These are phyloP conservation scores for Auxenochlorella protothecoides DNA, from an alignment of 139 green algal species.

Conservation along the genomic window DNA sequence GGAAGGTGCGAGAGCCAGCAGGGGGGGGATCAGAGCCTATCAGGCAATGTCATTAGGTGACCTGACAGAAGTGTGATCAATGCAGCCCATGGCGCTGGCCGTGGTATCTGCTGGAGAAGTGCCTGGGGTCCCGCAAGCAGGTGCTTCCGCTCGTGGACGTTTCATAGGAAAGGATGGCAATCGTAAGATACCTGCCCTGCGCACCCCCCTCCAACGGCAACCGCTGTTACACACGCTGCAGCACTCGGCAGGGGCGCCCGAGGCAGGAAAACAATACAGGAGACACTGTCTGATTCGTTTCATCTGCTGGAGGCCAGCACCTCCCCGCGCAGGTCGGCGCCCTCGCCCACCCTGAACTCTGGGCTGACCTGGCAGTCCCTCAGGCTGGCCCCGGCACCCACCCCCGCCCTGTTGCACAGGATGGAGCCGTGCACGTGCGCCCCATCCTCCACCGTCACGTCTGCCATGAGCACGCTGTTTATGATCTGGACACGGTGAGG, in stretches of 20 bases:
- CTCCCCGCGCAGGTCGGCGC: slow-evolving; percentile 48
- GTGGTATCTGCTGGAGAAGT: no score
- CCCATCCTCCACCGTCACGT: slow-evolving; percentile 53
- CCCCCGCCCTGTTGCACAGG: slow-evolving; percentile 33
- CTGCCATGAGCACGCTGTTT: slow-evolving; percentile 72
- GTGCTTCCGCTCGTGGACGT: not conserved
- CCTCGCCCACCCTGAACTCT: slow-evolving; percentile 37
- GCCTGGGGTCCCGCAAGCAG: not conserved
- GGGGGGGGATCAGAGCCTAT: no score
- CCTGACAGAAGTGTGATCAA: no score
- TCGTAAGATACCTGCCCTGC: not conserved
- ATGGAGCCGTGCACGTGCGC: slow-evolving; percentile 70
- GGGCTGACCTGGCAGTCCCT: slow-evolving; percentile 34
- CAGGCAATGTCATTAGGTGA: no score
- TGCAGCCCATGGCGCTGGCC: no score
- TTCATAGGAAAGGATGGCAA: not conserved
- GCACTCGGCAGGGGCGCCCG: not conserved
- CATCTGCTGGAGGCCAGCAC: slow-evolving; percentile 26
- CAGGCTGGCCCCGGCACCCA: slow-evolving; percentile 32
- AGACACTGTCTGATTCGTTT: not conserved
- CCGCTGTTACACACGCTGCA: not conserved
- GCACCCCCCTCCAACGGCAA: not conserved
- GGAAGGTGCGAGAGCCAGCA: no score
- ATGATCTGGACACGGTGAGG: slow-evolving; percentile 26
- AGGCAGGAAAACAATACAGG: no score